A percentile compares a stretch with the other conserved stretches of the same genome.
These are phyloP conservation scores for Cladosporium velox DNA, from an alignment of 2,329 filamentous ascomycete species.

Conservation along the genomic window DNA sequence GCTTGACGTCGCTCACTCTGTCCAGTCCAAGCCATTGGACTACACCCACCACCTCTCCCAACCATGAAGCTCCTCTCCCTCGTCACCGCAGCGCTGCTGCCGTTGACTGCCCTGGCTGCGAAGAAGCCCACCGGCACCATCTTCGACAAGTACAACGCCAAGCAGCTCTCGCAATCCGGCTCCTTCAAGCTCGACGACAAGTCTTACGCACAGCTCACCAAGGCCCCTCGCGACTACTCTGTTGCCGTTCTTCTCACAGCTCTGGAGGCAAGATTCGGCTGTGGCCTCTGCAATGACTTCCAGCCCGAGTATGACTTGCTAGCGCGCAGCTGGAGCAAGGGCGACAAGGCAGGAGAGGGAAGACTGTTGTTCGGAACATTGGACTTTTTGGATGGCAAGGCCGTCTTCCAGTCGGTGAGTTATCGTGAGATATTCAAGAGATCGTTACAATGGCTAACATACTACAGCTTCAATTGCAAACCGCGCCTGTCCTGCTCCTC, in stretches of 20 bases:
- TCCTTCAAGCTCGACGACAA: slow-evolving; percentile 75
- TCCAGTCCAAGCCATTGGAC: slow-evolving; percentile 7
- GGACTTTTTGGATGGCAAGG: slow-evolving; percentile 83
- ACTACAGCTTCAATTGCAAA: slow-evolving; percentile 82
- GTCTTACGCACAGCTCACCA: slow-evolving; percentile 73
- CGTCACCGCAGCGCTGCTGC: slow-evolving; percentile 61
- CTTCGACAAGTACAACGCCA: slow-evolving; percentile 70
- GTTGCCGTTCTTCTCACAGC: slow-evolving; percentile 84
- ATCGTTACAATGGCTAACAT: slow-evolving; percentile 28
- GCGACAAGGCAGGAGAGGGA: slow-evolving; percentile 72
- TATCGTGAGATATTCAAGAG: neutral
- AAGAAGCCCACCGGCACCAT: slow-evolving; percentile 64
- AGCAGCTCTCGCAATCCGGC: slow-evolving; percentile 58
- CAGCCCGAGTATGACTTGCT: slow-evolving; percentile 92
- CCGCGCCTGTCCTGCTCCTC: slow-evolving; percentile 83
- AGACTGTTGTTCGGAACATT: slow-evolving; percentile 78
- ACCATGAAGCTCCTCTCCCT: slow-evolving; percentile 70
- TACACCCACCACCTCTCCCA: neutral
- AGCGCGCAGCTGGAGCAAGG: slow-evolving; percentile 81
- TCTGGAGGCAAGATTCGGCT: slow-evolving; percentile 78
- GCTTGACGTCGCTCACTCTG: neutral
- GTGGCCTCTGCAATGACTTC: slow-evolving; percentile 83
- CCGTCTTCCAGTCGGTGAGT: slow-evolving; percentile 81
- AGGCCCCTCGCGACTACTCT: slow-evolving; percentile 78
- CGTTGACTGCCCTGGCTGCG: slow-evolving; percentile 61